Evolutionary conservation across 2,329 filamentous ascomycete species (phyloP), one percentile per base, ranked within the genome.

Genomic region (Chaetomium sp.): DNA sequence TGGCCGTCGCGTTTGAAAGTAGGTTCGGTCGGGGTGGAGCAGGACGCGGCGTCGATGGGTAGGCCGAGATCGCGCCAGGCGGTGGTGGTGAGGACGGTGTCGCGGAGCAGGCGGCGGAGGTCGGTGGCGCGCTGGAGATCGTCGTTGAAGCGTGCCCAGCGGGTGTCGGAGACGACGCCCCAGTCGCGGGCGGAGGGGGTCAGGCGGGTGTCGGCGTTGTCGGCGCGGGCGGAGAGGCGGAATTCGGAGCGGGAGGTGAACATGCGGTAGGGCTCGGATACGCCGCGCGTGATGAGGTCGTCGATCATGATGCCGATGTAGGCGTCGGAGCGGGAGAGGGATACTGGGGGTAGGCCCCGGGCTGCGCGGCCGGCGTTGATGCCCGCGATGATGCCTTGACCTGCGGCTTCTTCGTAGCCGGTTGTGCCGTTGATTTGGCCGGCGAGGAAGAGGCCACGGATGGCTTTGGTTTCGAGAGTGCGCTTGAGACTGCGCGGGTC

Each of bases 301-400:
- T 99, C 94, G 65, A 99, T 91, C 91, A 99, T 96, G 73, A 99
- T 88, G 62, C 94, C 94, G 66, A 99, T 97, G 70, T 96, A 99
- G 10, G 90, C 91, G 70, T 99, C 92, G 1, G 88, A 86, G 61
- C 94, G 81, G 6, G 85, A 85, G 35, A 99, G 75, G 0, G 81
- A 81, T 58, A 95, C 77, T 0, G 84, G 79, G 1, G 77, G 70
- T 56, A 87, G 82, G 1, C 81, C 80, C 58, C 82, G 79, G 0
- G 91, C 83, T 1, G 85, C 80, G n/a, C 94, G 80, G 2, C 92
- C 94, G 1, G 94, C 94, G 67, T 99, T 99, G 65, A 92, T 91
- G 36, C 94, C 94, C 0, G 94, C 94, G 11, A 99, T 75, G 47
- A 99, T 79, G 8, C 94, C 94, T 70, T 99, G 94, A 0, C 89